phyloP scores from a whole-genome alignment of 192 early-diverging fungal genomes.

The Coemansia sp. region DNA sequence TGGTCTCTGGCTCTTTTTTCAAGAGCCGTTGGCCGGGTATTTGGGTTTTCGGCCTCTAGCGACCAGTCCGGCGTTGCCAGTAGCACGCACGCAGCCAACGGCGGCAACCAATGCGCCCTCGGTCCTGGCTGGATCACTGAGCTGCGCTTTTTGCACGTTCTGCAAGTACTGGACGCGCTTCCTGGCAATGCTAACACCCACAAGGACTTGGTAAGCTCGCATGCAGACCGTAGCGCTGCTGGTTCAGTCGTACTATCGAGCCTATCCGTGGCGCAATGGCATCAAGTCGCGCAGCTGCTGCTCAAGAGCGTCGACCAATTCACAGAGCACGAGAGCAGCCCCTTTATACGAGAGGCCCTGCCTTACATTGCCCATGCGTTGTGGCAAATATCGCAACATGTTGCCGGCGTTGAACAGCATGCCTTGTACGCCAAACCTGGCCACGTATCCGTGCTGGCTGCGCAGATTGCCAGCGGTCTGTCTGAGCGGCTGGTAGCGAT shows the following conservation, averaged over 20 bases:
- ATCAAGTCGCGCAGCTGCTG: conserved; percentile 9
- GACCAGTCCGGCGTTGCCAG: background rate
- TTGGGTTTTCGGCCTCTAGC: conserved; percentile 1
- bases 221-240: background rate
- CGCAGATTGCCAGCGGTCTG: conserved; percentile 18
- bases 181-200: conserved; percentile 3
- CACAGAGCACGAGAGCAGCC: conserved; percentile 12
- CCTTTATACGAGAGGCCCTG: conserved; percentile 1
- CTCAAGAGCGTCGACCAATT: conserved; percentile 17
- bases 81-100: background rate
- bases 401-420: background rate
- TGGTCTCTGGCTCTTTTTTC: conserved; percentile 31
- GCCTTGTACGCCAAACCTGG: background rate
- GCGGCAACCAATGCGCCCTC: background rate
- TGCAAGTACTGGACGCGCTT: conserved; percentile 21
- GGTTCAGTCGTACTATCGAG: background rate
- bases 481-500: conserved; percentile 30
- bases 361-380: conserved; percentile 34
- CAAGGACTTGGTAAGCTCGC: background rate
- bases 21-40: background rate
- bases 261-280: conserved; percentile 33
- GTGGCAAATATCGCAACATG: conserved; percentile 5
- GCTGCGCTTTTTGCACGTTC: conserved; percentile 20
- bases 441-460: background rate
- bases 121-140: conserved; percentile 27